These are phyloP conservation scores for Talaromyces amestolkiae DNA, from an alignment of 2,329 filamentous ascomycete species.

Conservation along the genomic window DNA sequence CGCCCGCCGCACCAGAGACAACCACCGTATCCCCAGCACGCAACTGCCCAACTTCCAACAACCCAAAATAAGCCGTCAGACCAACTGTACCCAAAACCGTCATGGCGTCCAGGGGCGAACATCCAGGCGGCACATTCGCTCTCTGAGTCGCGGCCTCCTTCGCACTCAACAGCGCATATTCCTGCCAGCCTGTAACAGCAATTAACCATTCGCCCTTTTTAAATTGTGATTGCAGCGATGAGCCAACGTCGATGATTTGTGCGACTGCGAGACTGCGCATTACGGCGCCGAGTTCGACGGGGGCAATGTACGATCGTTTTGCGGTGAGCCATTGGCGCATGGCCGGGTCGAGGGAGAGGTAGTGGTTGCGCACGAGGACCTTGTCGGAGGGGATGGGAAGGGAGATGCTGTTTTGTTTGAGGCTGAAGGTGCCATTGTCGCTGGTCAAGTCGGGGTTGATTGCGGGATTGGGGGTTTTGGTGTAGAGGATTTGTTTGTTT, in stretches of 20 bases:
- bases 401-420: slow-evolving; percentile 29
- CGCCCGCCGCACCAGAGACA: slow-evolving; percentile 73
- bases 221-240: slow-evolving; percentile 33
- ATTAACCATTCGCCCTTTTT: slow-evolving; percentile 48
- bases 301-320: slow-evolving; percentile 63
- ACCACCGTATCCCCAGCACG: slow-evolving; percentile 72
- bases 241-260: slow-evolving; percentile 59
- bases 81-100: slow-evolving; percentile 65
- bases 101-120: slow-evolving; percentile 59
- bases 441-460: slow-evolving; percentile 35
- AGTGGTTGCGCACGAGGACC: slow-evolving; percentile 59
- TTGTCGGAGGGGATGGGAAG: slow-evolving; percentile 50
- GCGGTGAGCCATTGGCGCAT: slow-evolving; percentile 70
- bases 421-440: slow-evolving; percentile 33
- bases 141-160: slow-evolving; percentile 45
- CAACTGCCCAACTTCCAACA: slow-evolving; percentile 65
- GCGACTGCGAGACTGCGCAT: slow-evolving; percentile 66
- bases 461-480: slow-evolving; percentile 33
- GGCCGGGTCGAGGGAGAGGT: slow-evolving; percentile 70
- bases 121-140: slow-evolving; percentile 46
- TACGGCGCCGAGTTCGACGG: slow-evolving; percentile 64
- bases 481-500: slow-evolving; percentile 39
- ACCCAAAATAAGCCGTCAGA: slow-evolving; percentile 73
- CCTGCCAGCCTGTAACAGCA: slow-evolving; percentile 61
- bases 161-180: slow-evolving; percentile 60